Percentiles rank a stretch among this genome's conserved stretches.
Conservation (phyloP, 768 basidiomycete species). For the Cubamyces sp. region DNA sequence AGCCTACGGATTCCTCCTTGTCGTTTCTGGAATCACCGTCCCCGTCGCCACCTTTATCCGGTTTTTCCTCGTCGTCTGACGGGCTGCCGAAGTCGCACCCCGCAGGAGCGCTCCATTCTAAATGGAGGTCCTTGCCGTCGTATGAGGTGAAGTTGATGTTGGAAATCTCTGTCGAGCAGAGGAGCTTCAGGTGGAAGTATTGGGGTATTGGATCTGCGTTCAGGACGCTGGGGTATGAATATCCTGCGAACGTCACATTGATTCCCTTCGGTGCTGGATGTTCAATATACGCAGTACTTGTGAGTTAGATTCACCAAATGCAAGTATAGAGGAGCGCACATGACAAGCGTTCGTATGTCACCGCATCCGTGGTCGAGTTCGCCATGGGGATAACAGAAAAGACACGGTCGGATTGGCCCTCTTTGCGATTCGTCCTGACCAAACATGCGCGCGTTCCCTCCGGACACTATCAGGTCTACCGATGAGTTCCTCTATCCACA, state of each 20-base stretch:
- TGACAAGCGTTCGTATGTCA: conserved; percentile 35
- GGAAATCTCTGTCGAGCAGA: conserved; percentile 52
- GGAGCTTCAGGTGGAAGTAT: conserved; percentile 60
- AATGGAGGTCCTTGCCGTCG: conserved; percentile 51
- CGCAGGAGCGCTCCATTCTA: conserved; percentile 66
- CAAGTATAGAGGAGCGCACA: conserved; percentile 41
- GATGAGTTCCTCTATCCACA: conserved; percentile 3
- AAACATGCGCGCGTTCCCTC: conserved; percentile 75
- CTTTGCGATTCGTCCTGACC: conserved; percentile 65
- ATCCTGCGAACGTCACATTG: conserved; percentile 59
- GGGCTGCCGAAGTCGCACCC: conserved; percentile 53
- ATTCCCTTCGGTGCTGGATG: conserved; percentile 56
- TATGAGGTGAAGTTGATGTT: conserved; percentile 63
- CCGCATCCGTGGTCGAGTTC: conserved; percentile 37
- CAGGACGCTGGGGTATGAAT: conserved; percentile 58
- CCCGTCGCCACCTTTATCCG: conserved; percentile 37
- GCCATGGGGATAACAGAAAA: conserved; percentile 79
- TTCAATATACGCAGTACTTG: not conserved
- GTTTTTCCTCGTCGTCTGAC: conserved; percentile 33
- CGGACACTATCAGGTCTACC: conserved; percentile 55
- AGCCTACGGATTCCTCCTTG: conserved; percentile 48
- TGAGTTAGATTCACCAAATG: not conserved
- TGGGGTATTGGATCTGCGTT: conserved; percentile 53
- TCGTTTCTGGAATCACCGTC: conserved; percentile 22
- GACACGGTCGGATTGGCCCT: conserved; percentile 58